Evolutionary conservation across 345 rosid species (phyloP).

Genomic region (Corymbia maculata): DNA sequence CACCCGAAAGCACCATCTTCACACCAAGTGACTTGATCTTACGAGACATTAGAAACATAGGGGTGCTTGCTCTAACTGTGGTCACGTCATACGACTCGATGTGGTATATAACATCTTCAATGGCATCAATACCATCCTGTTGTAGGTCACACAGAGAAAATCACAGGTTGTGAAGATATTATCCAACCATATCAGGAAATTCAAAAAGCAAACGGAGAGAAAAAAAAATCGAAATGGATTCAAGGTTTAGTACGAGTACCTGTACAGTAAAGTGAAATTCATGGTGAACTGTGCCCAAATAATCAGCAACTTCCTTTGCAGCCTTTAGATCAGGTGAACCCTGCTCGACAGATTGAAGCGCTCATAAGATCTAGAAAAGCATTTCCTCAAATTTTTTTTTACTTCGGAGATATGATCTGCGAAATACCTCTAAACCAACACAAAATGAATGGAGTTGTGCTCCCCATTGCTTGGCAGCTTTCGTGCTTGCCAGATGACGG

Average conservation of each 20-base stretch:
- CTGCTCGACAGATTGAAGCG: constrained; percentile 17
- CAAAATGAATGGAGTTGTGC: constrained; percentile 84
- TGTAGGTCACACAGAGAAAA: background rate
- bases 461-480: constrained; percentile 81
- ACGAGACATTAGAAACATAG: constrained; percentile 87
- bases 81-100: constrained; percentile 90
- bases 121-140: constrained; percentile 91
- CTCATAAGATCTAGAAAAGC: background rate
- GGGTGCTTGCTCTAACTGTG: constrained; percentile 81
- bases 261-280: constrained; percentile 91
- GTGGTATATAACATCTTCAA: constrained; percentile 90
- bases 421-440: constrained; percentile 74
- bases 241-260: constrained; percentile 15
- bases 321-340: constrained; percentile 88
- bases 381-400: background rate
- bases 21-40: constrained; percentile 93
- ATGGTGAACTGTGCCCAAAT: constrained; percentile 82
- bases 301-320: constrained; percentile 80
- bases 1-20: constrained; percentile 98
- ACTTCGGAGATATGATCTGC: background rate
- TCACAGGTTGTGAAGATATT: background rate
- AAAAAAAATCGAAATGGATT: background rate
- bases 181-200: background rate
- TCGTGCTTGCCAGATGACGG: constrained; percentile 65
- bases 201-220: background rate